Conservation (phyloP, 495 filamentous ascomycete genomes). For the Xylaria nigripes region DNA sequence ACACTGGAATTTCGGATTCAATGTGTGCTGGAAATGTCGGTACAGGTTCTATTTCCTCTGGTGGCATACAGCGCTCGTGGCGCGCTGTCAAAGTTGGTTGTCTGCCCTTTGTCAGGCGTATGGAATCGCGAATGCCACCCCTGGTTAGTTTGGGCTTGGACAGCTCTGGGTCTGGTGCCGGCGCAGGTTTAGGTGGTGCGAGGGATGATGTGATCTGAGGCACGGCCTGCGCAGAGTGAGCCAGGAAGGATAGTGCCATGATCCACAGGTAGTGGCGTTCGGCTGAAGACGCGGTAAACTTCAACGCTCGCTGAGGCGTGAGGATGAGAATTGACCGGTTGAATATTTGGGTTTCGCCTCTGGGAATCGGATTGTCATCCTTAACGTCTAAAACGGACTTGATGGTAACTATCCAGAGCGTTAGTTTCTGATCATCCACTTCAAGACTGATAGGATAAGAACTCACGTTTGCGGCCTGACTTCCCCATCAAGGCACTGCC, state of each 20-base stretch:
- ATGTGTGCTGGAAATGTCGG: conserved; percentile 7
- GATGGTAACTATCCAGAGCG: conserved; percentile 62
- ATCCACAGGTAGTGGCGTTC: conserved; percentile 96
- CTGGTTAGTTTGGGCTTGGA: conserved; percentile 35
- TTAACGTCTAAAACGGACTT: conserved; percentile 96
- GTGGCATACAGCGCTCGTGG: conserved; percentile 16
- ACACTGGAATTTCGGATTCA: conserved; percentile 11
- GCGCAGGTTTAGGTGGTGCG: conserved; percentile 39
- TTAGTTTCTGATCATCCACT: background rate
- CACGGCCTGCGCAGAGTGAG: conserved; percentile 68
- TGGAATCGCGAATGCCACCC: conserved; percentile 80
- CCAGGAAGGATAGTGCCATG: conserved; percentile 86
- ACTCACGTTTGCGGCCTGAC: conserved; percentile 89
- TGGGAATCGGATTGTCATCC: conserved; percentile 84
- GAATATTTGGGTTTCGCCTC: conserved; percentile 58
- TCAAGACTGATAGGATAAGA: background rate
- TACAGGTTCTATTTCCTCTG: conserved; percentile 14
- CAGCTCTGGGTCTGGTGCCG: conserved; percentile 41
- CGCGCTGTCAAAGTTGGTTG: conserved; percentile 38
- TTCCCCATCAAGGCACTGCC: conserved; percentile 87
- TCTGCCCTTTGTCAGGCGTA: conserved; percentile 78
- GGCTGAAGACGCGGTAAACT: conserved; percentile 76
- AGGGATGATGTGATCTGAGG: conserved; percentile 57
- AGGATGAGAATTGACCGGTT: conserved; percentile 92
- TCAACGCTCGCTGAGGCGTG: conserved; percentile 86